Evolutionary conservation across 495 filamentous ascomycete species (phyloP).

Genomic region (Penicillium parvum): DNA sequence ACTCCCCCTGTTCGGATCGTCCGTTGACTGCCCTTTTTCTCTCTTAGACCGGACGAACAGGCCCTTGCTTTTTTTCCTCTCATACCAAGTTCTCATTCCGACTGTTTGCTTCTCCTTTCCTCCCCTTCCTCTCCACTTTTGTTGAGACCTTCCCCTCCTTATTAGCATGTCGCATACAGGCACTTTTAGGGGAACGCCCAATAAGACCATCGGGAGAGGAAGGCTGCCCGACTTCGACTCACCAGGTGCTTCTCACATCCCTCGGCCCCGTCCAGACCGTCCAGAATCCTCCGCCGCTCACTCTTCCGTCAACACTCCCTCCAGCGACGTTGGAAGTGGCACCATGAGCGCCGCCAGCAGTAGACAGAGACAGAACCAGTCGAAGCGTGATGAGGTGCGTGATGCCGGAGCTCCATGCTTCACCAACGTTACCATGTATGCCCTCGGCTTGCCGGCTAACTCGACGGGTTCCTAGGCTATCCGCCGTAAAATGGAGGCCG

Average conservation of each 20-base stretch:
- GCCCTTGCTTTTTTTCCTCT: slow-evolving; percentile 18
- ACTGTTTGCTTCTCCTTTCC: slow-evolving; percentile 15
- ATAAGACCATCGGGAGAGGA: slow-evolving; percentile 55
- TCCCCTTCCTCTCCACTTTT: slow-evolving; percentile 12
- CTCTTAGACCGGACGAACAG: slow-evolving; percentile 7
- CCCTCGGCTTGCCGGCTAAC: not conserved
- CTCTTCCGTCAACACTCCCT: slow-evolving; percentile 53
- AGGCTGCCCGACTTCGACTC: slow-evolving; percentile 65
- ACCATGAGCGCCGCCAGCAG: slow-evolving; percentile 71
- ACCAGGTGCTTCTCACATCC: slow-evolving; percentile 67
- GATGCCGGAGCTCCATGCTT: slow-evolving; percentile 1
- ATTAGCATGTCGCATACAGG: slow-evolving; percentile 60
- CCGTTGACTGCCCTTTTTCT: slow-evolving; percentile 21
- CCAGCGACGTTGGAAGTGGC: slow-evolving; percentile 45
- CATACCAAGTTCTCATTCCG: slow-evolving; percentile 18
- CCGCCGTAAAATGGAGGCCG: slow-evolving; percentile 90
- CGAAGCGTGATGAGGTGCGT: slow-evolving; percentile 95
- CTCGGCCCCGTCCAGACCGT: slow-evolving; percentile 77
- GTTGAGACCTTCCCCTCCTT: slow-evolving; percentile 17
- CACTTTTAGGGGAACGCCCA: slow-evolving; percentile 43
- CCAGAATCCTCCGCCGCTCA: slow-evolving; percentile 54
- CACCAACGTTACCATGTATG: not conserved
- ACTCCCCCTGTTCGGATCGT: slow-evolving; percentile 31
- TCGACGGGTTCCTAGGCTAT: slow-evolving; percentile 63
- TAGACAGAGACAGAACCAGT: slow-evolving; percentile 85